A percentile compares a stretch with the other conserved stretches of the same genome.
Conservation (phyloP, 2,329 filamentous ascomycete species). For the Lasiodiplodia theobromae region DNA sequence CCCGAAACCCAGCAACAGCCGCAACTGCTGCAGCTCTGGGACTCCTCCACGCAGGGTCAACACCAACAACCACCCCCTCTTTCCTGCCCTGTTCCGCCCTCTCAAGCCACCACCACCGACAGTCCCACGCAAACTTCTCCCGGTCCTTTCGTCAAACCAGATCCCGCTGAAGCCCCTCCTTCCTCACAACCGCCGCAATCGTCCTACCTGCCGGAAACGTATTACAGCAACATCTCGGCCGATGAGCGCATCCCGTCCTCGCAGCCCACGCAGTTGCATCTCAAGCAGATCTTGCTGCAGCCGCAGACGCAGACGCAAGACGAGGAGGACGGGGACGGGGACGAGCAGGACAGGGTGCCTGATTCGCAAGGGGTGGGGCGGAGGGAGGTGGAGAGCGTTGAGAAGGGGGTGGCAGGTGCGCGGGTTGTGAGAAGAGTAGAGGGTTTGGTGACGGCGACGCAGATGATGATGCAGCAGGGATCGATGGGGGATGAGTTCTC, state of each 20-base stretch:
- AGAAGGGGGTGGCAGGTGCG: neutral
- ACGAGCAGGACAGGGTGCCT: neutral
- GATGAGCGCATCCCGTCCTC: neutral
- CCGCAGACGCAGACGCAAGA: slow-evolving; percentile 2
- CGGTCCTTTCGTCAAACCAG: neutral
- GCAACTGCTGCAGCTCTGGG: neutral
- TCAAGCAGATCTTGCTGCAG: slow-evolving; percentile 7
- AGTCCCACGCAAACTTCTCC: slow-evolving; percentile 9
- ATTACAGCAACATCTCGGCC: neutral
- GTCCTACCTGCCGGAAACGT: neutral
- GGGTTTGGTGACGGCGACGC: slow-evolving; percentile 17
- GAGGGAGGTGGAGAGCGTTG: neutral
- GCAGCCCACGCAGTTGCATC: neutral
- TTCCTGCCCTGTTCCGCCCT: neutral
- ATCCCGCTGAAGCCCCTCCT: neutral
- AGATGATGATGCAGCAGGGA: slow-evolving; percentile 9
- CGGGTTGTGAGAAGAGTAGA: neutral
- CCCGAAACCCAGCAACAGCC: neutral
- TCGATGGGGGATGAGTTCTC: slow-evolving; percentile 5
- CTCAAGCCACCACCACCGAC: neutral
- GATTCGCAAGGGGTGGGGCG: neutral
- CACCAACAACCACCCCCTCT: neutral
- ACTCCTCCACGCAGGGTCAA: neutral
- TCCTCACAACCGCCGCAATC: neutral
- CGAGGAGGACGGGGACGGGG: neutral